Percentiles rank a stretch among this genome's conserved stretches.
Evolutionary conservation across 352 stramenopile species (phyloP).

Genomic region (Globisporangium ultimum): DNA sequence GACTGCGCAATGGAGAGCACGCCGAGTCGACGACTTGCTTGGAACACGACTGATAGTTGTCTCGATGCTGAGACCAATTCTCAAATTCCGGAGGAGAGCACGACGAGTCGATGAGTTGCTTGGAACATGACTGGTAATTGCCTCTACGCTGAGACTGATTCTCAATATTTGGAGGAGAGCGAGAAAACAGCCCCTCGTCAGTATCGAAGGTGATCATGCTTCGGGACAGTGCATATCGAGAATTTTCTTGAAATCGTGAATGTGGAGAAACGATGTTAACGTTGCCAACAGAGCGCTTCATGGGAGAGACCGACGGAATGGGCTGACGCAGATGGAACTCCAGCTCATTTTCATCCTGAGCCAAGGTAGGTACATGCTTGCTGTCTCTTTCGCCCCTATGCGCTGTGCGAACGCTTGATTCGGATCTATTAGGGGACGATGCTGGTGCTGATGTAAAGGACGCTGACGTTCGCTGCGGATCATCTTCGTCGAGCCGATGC

Average conservation of each 20-base stretch:
- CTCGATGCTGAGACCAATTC: not conserved
- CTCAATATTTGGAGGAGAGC: not conserved
- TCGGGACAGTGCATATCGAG: constrained; percentile 2
- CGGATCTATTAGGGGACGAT: not conserved
- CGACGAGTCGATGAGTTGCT: constrained; percentile 20
- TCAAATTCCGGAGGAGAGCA: constrained; percentile 17
- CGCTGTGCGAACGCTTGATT: too few relatives aligned
- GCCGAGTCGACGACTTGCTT: constrained; percentile 21
- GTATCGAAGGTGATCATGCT: not conserved
- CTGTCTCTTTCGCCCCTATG: not conserved
- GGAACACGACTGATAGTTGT: not conserved
- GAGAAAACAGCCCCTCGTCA: too few relatives aligned
- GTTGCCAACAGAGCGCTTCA: not conserved
- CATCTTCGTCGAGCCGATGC: not conserved
- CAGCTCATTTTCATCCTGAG: not conserved
- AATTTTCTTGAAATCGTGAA: constrained; percentile 6
- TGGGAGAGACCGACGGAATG: constrained; percentile 1
- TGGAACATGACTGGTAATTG: not conserved
- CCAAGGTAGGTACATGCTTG: not conserved
- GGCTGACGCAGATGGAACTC: constrained; percentile 8
- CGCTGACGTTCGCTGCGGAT: not conserved
- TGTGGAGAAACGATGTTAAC: too few relatives aligned
- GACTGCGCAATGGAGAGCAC: constrained; percentile 21
- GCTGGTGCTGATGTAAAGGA: not conserved
- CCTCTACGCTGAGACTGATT: not conserved